phyloP scores from a whole-genome alignment of 164 flowering plant species.

The Umbellularia californica region DNA sequence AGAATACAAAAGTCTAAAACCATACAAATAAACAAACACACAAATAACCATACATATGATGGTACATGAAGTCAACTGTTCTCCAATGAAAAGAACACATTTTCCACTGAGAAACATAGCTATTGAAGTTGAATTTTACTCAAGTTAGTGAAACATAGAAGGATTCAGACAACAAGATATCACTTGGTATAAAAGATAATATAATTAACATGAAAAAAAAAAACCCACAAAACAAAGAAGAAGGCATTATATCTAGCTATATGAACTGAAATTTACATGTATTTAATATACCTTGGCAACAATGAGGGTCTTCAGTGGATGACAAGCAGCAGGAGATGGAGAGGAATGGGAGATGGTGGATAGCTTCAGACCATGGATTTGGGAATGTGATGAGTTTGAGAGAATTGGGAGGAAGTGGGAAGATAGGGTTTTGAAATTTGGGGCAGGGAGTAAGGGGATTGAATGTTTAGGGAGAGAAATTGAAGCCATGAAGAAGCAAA shows the following conservation, averaged over 20 bases:
- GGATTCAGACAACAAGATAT: no score
- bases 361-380: slow-evolving; percentile 57
- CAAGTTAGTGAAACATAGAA: no score
- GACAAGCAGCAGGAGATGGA: slow-evolving; percentile 25
- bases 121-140: no score
- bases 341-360: slow-evolving; percentile 20
- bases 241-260: neutral
- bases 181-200: no score
- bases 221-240: no score
- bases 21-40: no score
- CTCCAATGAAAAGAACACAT: no score
- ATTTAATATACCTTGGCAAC: slow-evolving; percentile 54
- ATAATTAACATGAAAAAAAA: no score
- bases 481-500: slow-evolving; percentile 39
- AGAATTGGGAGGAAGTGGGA: slow-evolving; percentile 26
- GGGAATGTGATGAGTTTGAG: slow-evolving; percentile 57
- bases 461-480: slow-evolving; percentile 44
- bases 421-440: slow-evolving; percentile 28
- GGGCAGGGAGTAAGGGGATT: slow-evolving; percentile 32
- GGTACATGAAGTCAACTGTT: no score
- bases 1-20: no score
- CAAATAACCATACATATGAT: no score
- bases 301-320: slow-evolving; percentile 29
- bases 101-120: no score
- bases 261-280: neutral